Evolutionary conservation across 768 basidiomycete species (phyloP), one percentile per base, ranked within the genome.

Genomic region (Ephemerocybe angulata): DNA sequence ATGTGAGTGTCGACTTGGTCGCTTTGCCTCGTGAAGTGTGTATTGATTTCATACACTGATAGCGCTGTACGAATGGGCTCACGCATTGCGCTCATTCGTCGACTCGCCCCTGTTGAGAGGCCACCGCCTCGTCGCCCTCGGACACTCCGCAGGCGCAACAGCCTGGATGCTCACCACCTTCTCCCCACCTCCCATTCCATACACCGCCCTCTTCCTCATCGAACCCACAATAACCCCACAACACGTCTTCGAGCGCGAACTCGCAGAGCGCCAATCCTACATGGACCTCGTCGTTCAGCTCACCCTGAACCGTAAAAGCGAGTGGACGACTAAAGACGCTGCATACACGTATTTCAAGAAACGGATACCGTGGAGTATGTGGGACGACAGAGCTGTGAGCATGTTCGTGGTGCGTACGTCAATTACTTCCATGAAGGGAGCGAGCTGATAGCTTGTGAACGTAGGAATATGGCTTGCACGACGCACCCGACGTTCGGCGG

Each of bases 61-160:
- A 76, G 75, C 73, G 10, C 63, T 68, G 5, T 67, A 63, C 38
- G 73, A 77, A 59, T 77, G 75, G 74, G 60, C 68, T 0, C 56
- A 60, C 5, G 74, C 72, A 2, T 62, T 77, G 21, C 63, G 64
- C 2, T 63, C 61, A 13, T 77, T 78, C 52, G 53, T 74, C 0
- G 53, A 53, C 7, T 74, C 72, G 1, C 58, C 67, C 2, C 63
- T 61, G 12, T 60, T 74, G 60, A 58, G 49, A 11, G 72, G 70
- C 1, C 75, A 73, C 49, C 67, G 67, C 13, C 66, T 77, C 11
- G 69, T 79, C 19, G 59, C 66, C 2, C 48, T 78, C 3, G 78
- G 76, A 0, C 77, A 79, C 56, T 79, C 77, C 12, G 76, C 75
- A 10, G 76, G 76, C 15, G 66, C 73, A n/a, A 67, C 70, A 22